Evolutionary conservation across 225 moss, liverwort and hornwort species (phyloP).

Genomic region (Pleurozium schreberi): DNA sequence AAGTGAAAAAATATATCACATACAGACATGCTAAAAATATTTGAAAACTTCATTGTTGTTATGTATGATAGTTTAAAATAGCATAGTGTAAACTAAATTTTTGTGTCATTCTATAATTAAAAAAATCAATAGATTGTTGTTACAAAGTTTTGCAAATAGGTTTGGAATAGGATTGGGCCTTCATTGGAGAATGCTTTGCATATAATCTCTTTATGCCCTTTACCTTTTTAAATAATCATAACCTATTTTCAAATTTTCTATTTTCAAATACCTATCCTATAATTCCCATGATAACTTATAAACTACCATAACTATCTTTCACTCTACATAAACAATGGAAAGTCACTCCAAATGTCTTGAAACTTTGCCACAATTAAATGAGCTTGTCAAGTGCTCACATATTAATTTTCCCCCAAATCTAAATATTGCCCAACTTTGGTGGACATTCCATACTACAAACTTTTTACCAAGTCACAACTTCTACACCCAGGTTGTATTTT

Average conservation of each 20-base stretch:
- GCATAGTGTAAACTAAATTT: accelerated
- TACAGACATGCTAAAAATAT: neutral
- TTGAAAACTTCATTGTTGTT: neutral
- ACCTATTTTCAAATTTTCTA: neutral
- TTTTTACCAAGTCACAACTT: neutral
- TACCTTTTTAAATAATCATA: neutral
- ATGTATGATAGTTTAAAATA: neutral
- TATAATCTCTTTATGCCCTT: neutral
- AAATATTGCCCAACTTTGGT: neutral
- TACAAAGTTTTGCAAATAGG: neutral
- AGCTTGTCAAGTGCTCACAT: neutral
- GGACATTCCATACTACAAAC: neutral
- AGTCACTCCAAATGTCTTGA: neutral
- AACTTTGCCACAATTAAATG: neutral
- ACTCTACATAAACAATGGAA: neutral
- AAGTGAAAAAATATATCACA: neutral
- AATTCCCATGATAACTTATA: accelerated
- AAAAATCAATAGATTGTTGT: neutral
- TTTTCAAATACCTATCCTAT: neutral
- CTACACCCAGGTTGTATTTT: accelerated
- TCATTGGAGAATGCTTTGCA: accelerated
- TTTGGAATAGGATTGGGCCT: accelerated
- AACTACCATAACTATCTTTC: neutral
- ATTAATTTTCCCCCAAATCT: neutral
- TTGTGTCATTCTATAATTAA: neutral